Evolutionary conservation across 768 basidiomycete genomes (phyloP).

Genomic region (Glaciozyma martinii): DNA sequence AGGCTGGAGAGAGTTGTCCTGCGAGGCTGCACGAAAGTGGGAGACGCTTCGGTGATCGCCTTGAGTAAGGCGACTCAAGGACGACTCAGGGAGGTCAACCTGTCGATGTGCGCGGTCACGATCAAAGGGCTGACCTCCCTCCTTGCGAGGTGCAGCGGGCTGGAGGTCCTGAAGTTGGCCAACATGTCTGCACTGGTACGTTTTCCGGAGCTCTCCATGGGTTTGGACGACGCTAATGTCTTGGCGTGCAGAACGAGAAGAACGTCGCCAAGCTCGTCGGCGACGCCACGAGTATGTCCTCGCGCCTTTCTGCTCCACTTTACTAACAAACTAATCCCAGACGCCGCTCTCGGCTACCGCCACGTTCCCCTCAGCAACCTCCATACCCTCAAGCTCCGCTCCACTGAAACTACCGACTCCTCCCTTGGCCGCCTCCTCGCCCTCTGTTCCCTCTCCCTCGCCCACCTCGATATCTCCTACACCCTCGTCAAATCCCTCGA

Average conservation of each 20-base stretch:
- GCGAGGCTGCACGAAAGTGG: conserved; percentile 29
- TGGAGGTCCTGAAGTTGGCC: conserved; percentile 33
- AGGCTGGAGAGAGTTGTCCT: conserved; percentile 25
- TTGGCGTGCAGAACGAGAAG: conserved; percentile 22
- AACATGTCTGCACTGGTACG: conserved; percentile 22
- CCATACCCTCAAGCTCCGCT: conserved; percentile 29
- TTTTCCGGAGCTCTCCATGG: background rate
- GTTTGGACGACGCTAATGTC: background rate
- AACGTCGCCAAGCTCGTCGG: conserved; percentile 15
- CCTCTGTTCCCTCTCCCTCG: conserved; percentile 23
- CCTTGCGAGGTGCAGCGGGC: conserved; percentile 16
- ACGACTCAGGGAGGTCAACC: conserved; percentile 17
- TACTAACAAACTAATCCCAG: background rate
- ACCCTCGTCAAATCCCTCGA: conserved; percentile 27
- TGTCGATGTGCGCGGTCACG: conserved; percentile 29
- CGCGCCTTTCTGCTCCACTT: no score
- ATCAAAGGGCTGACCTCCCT: conserved; percentile 24
- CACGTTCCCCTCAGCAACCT: conserved; percentile 28
- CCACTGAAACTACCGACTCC: conserved; percentile 27
- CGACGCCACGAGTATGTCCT: conserved; percentile 3
- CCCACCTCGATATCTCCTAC: conserved; percentile 33
- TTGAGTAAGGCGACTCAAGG: conserved; percentile 15
- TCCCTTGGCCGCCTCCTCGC: conserved; percentile 28
- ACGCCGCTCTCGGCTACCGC: conserved; percentile 7
- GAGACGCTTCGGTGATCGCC: conserved; percentile 26